These are phyloP conservation scores for Chrysoporthe puriensis DNA, from an alignment of 2,329 filamentous ascomycete species.

Conservation along the genomic window DNA sequence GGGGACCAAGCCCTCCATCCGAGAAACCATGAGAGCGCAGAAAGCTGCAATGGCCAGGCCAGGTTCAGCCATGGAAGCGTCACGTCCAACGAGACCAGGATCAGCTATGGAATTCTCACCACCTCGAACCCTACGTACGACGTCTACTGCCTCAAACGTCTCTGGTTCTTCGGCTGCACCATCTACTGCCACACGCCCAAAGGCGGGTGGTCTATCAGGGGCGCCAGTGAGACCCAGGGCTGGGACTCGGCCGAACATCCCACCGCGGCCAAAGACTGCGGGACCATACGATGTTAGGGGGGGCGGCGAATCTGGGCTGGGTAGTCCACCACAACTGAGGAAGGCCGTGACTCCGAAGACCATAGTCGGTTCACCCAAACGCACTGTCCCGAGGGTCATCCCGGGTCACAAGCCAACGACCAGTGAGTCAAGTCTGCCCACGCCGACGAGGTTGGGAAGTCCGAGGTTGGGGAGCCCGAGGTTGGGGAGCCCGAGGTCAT, in stretches of 20 bases:
- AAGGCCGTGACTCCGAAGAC: slow-evolving; percentile 55
- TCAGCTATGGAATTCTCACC: slow-evolving; percentile 68
- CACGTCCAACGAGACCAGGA: slow-evolving; percentile 59
- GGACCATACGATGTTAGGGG: slow-evolving; percentile 66
- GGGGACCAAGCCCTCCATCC: slow-evolving; percentile 67
- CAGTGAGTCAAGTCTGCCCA: slow-evolving; percentile 55
- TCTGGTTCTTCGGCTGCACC: slow-evolving; percentile 39
- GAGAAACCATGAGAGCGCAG: slow-evolving; percentile 83
- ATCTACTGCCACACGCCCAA: slow-evolving; percentile 43
- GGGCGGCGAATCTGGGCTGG: slow-evolving; percentile 6
- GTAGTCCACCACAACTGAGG: slow-evolving; percentile 36
- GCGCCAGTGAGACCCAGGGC: slow-evolving; percentile 63
- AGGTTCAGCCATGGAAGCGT: slow-evolving; percentile 52
- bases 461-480: slow-evolving; percentile 37
- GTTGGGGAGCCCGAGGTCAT: slow-evolving; percentile 39
- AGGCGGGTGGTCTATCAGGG: slow-evolving; percentile 59
- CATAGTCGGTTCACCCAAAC: slow-evolving; percentile 57
- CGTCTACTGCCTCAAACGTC: slow-evolving; percentile 41
- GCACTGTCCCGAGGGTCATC: slow-evolving; percentile 49
- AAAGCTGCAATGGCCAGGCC: slow-evolving; percentile 52
- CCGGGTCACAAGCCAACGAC: slow-evolving; percentile 53
- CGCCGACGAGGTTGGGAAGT: slow-evolving; percentile 45
- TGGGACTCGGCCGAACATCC: slow-evolving; percentile 61
- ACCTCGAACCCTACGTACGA: slow-evolving; percentile 46
- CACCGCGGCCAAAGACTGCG: slow-evolving; percentile 64